Conservation (phyloP, 163 green algal species). For the Chlorella variabilis region DNA sequence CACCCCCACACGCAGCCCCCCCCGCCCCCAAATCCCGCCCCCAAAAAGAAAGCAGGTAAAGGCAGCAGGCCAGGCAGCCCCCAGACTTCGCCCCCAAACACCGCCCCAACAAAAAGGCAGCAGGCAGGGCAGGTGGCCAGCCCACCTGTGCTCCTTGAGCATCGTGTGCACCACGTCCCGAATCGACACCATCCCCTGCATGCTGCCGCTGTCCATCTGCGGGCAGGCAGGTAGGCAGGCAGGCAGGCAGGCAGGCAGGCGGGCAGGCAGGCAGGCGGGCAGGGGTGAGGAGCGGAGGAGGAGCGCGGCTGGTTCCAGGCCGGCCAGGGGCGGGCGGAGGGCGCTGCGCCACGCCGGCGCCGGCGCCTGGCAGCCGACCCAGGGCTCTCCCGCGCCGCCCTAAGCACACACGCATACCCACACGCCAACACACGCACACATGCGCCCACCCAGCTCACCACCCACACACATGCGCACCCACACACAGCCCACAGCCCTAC, state of each 20-base stretch:
- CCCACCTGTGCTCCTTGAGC: conserved; percentile 65
- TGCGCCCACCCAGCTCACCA: background rate
- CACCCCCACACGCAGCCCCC: too few relatives aligned
- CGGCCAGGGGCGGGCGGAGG: background rate
- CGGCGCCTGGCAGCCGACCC: too few relatives aligned
- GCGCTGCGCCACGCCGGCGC: too few relatives aligned
- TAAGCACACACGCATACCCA: too few relatives aligned
- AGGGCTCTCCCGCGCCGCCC: too few relatives aligned
- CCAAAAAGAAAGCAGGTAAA: too few relatives aligned
- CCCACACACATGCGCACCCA: background rate
- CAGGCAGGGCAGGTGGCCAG: too few relatives aligned
- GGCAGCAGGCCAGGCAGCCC: too few relatives aligned
- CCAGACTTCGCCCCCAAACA: background rate
- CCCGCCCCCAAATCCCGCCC: too few relatives aligned
- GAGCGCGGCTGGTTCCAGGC: background rate
- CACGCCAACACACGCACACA: too few relatives aligned
- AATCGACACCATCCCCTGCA: conserved; percentile 74
- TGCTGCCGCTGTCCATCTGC: conserved; percentile 58
- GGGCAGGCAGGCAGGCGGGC: background rate
- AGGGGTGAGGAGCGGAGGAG: background rate
- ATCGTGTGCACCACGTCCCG: conserved; percentile 69
- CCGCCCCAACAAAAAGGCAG: too few relatives aligned
- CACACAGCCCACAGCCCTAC: background rate
- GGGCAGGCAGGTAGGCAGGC: background rate
- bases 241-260: too few relatives aligned